Evolutionary conservation across 208 protist genomes (phyloP), one percentile per base, ranked within the genome.

Genomic region (Leptomonas pyrrhocoris): DNA sequence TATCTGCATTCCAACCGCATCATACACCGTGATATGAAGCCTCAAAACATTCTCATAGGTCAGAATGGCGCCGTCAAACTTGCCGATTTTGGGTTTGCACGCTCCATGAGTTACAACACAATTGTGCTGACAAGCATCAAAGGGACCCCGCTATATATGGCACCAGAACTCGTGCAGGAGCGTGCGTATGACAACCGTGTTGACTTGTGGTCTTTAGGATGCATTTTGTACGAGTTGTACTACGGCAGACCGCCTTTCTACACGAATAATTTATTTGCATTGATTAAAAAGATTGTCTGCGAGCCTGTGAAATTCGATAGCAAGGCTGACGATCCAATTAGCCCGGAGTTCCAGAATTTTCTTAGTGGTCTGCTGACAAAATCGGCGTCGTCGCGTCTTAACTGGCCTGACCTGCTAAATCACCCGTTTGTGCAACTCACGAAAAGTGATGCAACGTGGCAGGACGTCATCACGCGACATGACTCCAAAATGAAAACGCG

Each of bases 81-180:
- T 9, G 98, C 95, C 55, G 98, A 99, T 86, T 99, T 99, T 90
- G 98, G 98, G 8, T 99, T 99, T 88, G 98, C 98, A 6, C 86
- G 97, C 18, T 86, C 94, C 2, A 98, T 99, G 91, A 97, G 93
- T 42, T 91, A 87, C 73, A 98, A 98, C 68, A 98, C 96, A 2
- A 93, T 98, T 45, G 90, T 98, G 25, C 80, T 99, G 13, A 98
- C 96, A 0, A 98, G 94, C 61, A 98, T 99, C 68, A 99, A 98
- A 65, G 95, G 94, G 18, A 98, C 95, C 31, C 96, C 96, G 27
- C 88, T 99, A 21, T 99, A 99, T 81, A 99, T 99, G 98, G 96
- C 95, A 7, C 97, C 97, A 0, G 97, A 99, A 73, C 85, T 99
- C 15, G 92, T 97, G 19, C 90, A 97, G 51, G 93, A 98, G 58